Conservation (phyloP, 345 rosid species). For the Populus pruinosa region DNA sequence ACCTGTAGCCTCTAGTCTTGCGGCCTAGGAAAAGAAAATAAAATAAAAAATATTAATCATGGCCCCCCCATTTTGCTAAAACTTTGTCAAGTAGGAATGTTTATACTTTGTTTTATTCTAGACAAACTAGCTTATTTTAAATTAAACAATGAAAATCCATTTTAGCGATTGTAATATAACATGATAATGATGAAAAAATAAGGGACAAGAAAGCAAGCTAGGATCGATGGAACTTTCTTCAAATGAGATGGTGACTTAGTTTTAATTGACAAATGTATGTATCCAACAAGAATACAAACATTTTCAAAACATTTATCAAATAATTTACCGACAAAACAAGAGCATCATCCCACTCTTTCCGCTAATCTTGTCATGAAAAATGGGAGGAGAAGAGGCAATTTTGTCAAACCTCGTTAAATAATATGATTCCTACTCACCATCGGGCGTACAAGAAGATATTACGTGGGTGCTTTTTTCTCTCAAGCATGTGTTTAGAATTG, state of each 20-base stretch:
- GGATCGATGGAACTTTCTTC: neutral
- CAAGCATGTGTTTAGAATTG: neutral
- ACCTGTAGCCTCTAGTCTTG: too few species aligned
- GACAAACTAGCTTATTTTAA: too few species aligned
- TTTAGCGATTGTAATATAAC: too few species aligned
- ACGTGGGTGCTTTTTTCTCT: too few species aligned
- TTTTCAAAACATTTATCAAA: neutral
- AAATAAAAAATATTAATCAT: too few species aligned
- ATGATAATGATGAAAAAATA: neutral
- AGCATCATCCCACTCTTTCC: constrained; percentile 3
- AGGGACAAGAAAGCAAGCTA: neutral
- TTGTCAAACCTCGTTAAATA: constrained; percentile 3
- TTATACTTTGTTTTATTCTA: too few species aligned
- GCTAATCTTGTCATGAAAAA: constrained; percentile 8
- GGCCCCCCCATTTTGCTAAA: too few species aligned
- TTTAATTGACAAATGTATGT: neutral
- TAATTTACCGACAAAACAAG: constrained; percentile 11
- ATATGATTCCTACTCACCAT: neutral
- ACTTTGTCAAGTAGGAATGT: too few species aligned
- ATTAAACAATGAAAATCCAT: neutral
- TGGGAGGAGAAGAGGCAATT: neutral
- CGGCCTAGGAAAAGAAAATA: too few species aligned
- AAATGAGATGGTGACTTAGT: neutral
- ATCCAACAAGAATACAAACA: neutral
- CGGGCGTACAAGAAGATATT: too few species aligned